These are phyloP conservation scores for Lasiosphaeris hirsuta DNA, from an alignment of 495 filamentous ascomycete genomes.

Conservation along the genomic window DNA sequence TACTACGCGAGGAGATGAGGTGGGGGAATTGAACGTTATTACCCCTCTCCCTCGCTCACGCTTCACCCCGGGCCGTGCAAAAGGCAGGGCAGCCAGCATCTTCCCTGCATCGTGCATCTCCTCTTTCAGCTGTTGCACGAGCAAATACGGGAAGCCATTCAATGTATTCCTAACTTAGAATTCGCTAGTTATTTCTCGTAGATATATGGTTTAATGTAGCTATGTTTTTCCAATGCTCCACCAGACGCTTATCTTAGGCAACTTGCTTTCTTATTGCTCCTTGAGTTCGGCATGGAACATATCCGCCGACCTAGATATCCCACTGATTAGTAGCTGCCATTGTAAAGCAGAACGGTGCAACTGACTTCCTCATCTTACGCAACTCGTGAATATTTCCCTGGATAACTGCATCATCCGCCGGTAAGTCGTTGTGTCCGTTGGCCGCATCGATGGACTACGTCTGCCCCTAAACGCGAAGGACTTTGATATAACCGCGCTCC, in stretches of 20 bases:
- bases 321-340: neutral
- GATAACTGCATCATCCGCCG: conserved; percentile 5
- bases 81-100: neutral
- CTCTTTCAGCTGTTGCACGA: no score
- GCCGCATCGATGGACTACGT: neutral
- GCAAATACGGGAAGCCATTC: no score
- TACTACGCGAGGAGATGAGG: no score
- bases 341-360: neutral
- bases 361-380: conserved; percentile 9
- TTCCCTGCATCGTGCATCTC: no score
- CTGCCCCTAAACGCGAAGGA: neutral
- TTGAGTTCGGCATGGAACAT: conserved; percentile 21
- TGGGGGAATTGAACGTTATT: neutral
- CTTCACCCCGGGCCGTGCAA: neutral
- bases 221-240: no score
- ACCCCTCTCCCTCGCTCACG: conserved; percentile 11
- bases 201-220: no score
- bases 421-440: no score
- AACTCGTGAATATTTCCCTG: conserved; percentile 14
- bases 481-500: neutral
- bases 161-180: no score
- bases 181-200: no score
- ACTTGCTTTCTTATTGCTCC: no score
- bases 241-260: no score
- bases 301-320: conserved; percentile 5